phyloP scores from a whole-genome alignment of 805 yeast species.

The Saturnispora silvae region DNA sequence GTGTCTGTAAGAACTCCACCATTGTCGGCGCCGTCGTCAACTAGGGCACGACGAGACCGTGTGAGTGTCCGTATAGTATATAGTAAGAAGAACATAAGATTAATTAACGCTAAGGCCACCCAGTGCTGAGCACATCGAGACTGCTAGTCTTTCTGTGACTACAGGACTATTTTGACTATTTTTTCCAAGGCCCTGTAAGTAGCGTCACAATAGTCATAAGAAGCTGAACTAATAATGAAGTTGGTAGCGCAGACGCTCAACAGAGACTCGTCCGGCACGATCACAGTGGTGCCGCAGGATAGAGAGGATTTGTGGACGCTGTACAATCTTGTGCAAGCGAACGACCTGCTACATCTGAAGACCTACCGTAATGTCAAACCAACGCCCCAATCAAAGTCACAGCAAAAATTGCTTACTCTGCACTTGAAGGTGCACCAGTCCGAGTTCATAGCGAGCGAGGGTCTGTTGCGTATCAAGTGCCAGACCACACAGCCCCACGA shows the following conservation, averaged over 20 bases:
- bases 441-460: constrained; percentile 73
- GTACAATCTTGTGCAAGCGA: constrained; percentile 67
- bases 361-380: constrained; percentile 56
- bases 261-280: constrained; percentile 52
- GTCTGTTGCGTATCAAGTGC: constrained; percentile 72
- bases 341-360: constrained; percentile 62
- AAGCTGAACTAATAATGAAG: too few species aligned
- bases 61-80: too few species aligned
- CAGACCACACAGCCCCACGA: constrained; percentile 55
- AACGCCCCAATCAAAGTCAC: constrained; percentile 17
- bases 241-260: constrained; percentile 38
- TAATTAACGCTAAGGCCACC: too few species aligned
- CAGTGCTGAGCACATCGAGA: too few species aligned
- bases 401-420: constrained; percentile 50
- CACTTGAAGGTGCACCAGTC: constrained; percentile 52
- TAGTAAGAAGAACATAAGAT: too few species aligned
- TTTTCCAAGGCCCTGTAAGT: too few species aligned
- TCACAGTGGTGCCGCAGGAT: constrained; percentile 71
- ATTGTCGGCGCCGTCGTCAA: constrained; percentile 73
- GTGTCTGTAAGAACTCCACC: constrained; percentile 64
- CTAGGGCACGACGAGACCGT: constrained; percentile 10
- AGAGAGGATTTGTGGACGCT: constrained; percentile 85
- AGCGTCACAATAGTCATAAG: too few species aligned
- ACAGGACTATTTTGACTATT: too few species aligned
- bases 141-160: too few species aligned